Evolutionary conservation across 345 rosid genomes (phyloP).

Genomic region (Pistacia integerrima): DNA sequence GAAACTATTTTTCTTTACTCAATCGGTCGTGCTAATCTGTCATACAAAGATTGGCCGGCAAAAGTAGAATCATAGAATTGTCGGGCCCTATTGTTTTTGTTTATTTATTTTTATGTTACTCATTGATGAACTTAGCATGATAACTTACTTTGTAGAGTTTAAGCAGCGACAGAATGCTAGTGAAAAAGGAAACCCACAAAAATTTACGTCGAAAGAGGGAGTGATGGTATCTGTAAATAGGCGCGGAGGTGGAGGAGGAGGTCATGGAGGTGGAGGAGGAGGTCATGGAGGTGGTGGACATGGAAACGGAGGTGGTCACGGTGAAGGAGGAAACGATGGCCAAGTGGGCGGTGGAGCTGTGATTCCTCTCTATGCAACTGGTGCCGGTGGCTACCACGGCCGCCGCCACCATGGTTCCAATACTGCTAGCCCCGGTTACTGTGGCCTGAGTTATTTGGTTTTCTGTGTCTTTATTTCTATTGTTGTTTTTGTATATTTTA

Average conservation of each 20-base stretch:
- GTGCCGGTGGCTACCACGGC: conserved; percentile 8
- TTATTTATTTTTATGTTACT: too few relatives aligned
- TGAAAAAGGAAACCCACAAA: not conserved
- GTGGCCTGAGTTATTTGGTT: conserved; percentile 4
- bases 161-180: not conserved
- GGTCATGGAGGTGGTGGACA: conserved; percentile 14
- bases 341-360: conserved; percentile 15
- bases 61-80: too few relatives aligned
- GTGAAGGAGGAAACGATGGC: conserved; percentile 5
- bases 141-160: not conserved
- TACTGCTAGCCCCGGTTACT: not conserved
- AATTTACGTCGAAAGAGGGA: not conserved
- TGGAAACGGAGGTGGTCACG: not conserved
- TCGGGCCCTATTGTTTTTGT: too few relatives aligned
- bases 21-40: not conserved
- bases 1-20: not conserved
- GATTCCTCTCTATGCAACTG: conserved; percentile 27
- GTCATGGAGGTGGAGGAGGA: conserved; percentile 2
- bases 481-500: not conserved
- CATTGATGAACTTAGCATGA: too few relatives aligned
- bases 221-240: conserved; percentile 8
- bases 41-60: too few relatives aligned
- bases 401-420: conserved; percentile 6
- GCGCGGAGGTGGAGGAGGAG: conserved; percentile 20
- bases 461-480: not conserved